These are phyloP conservation scores for Inga laurina DNA, from an alignment of 306 rosid species.

Conservation along the genomic window DNA sequence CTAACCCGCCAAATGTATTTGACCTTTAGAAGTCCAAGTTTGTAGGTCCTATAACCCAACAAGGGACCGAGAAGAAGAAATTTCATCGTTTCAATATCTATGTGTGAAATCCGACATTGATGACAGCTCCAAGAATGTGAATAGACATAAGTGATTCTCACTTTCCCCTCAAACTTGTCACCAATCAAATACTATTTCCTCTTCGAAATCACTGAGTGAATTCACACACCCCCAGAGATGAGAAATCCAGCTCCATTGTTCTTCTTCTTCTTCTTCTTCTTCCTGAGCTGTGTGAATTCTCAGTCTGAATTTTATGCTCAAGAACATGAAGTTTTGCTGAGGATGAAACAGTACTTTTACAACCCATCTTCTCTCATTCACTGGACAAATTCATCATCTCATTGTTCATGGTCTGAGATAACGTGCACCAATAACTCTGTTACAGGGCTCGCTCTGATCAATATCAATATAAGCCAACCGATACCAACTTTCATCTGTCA, in stretches of 20 bases:
- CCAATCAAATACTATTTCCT: not conserved
- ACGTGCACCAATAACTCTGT: slow-evolving; percentile 42
- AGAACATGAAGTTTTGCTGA: slow-evolving; percentile 46
- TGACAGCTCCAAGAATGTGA: not conserved
- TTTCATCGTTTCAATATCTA: slow-evolving; percentile 13
- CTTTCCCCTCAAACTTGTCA: not conserved
- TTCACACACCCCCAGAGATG: slow-evolving; percentile 29
- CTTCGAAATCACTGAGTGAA: slow-evolving; percentile 4
- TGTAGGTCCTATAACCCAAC: not conserved
- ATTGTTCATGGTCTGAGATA: slow-evolving; percentile 54
- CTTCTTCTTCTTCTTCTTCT: slow-evolving; percentile 9
- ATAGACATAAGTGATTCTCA: not conserved
- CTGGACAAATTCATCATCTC: slow-evolving; percentile 42
- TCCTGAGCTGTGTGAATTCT: slow-evolving; percentile 34
- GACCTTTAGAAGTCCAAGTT: not conserved
- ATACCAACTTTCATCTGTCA: slow-evolving; percentile 56
- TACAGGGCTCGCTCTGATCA: slow-evolving; percentile 1
- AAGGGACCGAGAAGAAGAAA: not conserved
- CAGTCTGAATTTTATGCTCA: slow-evolving; percentile 34
- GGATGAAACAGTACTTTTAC: slow-evolving; percentile 43
- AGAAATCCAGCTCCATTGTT: not conserved
- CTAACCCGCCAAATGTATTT: not conserved
- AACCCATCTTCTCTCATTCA: slow-evolving; percentile 31
- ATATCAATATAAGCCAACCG: slow-evolving; percentile 12
- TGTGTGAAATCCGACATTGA: not conserved